Base-by-base conservation (phyloP, 2,329 filamentous ascomycete species). In the Verticillium alfalfae region DNA sequence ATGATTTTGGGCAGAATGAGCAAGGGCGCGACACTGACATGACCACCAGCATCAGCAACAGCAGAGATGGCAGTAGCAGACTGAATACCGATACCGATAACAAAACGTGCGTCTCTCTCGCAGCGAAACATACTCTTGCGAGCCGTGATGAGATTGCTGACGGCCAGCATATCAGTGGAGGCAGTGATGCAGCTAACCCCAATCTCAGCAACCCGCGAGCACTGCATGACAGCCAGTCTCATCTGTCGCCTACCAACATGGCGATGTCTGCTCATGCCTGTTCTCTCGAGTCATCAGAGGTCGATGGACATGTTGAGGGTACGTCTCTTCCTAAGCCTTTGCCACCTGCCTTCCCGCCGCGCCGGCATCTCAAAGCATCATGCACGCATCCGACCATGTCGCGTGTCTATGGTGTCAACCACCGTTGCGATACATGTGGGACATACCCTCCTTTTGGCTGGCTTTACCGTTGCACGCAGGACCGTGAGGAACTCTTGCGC, bases 381-480 rank as follows among this genome's bases (percentile, higher is more conserved):
- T 93, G 90, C 73, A 90, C 86, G 2, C 90, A 93, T 70, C 75
- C 86, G 56, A 86, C 81, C 61, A 88, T 92, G 82, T 84, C 85
- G 10, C 85, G 88, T 34, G 72, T 91, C 55, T 90, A 87, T 67
- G 82, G 81, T 38, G 62, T 74, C 22, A 70, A 79, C 34, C 72
- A 78, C 56, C 69, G 72, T 18, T 95, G 91, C 74, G 74, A 80
- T 8, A 70, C 79, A 31, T 95, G 91, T 68, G 76, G 76, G 45
- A 75, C 76, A 49, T 72, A 73, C 1, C 84, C 88, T 0, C 74
- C 79, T 16, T 79, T 88, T 60, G 89, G 90, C 34, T 95, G 89
- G 84, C 75, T 95, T 26, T 95, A 91, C 72, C 79, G 83, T 63
- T 95, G 92, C 72, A 84, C 81, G 13, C 85, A 91, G 70, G 90